These are phyloP conservation scores for Podospora comata DNA, from an alignment of 495 filamentous ascomycete genomes.

Conservation along the genomic window DNA sequence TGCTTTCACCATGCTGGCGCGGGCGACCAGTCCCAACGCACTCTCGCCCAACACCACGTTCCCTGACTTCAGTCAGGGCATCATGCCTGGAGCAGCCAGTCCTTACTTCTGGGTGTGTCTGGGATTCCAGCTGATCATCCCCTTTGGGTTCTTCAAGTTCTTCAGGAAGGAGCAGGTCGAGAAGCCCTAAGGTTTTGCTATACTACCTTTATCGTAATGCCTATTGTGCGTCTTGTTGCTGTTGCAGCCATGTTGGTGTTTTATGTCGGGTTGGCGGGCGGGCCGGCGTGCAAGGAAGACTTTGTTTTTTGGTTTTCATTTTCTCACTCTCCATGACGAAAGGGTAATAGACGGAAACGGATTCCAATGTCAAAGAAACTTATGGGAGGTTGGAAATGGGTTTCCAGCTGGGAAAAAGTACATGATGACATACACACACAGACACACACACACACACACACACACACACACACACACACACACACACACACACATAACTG, in stretches of 20 bases:
- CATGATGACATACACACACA: neutral
- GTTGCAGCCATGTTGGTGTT: neutral
- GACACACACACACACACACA: too few relatives aligned
- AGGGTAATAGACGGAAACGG: neutral
- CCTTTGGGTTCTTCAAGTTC: slow-evolving; percentile 64
- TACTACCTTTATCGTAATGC: neutral
- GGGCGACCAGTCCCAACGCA: slow-evolving; percentile 56
- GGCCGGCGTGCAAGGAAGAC: neutral
- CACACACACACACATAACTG: neutral
- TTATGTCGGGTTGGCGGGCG: neutral
- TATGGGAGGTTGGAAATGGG: neutral
- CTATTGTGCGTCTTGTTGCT: neutral
- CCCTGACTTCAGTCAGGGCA: slow-evolving; percentile 52
- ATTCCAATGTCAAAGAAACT: neutral
- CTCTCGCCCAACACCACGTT: slow-evolving; percentile 63
- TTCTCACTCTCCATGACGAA: neutral
- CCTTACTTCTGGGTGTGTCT: slow-evolving; percentile 67
- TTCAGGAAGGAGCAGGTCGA: slow-evolving; percentile 70
- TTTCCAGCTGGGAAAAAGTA: neutral
- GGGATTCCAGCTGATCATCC: slow-evolving; percentile 59
- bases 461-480: too few relatives aligned
- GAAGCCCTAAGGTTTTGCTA: slow-evolving; percentile 50
- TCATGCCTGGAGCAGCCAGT: slow-evolving; percentile 48
- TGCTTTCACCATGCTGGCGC: slow-evolving; percentile 54
- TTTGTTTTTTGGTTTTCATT: neutral